These are phyloP conservation scores for Xylariaceae sp. DNA, from an alignment of 2,329 filamentous ascomycete genomes.

Conservation along the genomic window DNA sequence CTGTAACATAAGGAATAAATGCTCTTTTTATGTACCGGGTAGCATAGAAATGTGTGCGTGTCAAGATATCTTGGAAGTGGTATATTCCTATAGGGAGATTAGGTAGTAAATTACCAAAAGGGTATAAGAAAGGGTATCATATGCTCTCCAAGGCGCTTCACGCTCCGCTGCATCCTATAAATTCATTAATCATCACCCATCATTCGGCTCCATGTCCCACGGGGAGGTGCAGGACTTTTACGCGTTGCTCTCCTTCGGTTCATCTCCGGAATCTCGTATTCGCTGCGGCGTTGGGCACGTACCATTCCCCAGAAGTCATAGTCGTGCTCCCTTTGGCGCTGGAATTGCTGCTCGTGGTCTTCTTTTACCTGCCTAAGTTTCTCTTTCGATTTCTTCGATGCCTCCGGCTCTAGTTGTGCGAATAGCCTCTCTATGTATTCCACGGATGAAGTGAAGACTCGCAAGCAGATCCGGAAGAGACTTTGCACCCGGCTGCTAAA, in stretches of 20 bases:
- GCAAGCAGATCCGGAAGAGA: conserved; percentile 37
- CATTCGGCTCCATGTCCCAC: conserved; percentile 30
- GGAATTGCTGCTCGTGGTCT: conserved; percentile 27
- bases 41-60: no score
- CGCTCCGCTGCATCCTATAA: background rate
- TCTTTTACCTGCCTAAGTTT: conserved; percentile 30
- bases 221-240: conserved; percentile 11
- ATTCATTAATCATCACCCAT: conserved; percentile 12
- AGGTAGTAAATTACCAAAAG: no score
- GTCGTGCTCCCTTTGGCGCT: conserved; percentile 39
- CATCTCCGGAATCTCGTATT: conserved; percentile 47
- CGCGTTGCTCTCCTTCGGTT: conserved; percentile 39
- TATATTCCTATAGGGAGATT: no score
- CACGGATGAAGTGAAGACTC: conserved; percentile 5
- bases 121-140: conserved; percentile 9
- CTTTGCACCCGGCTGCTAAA: conserved; percentile 57
- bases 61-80: no score
- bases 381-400: conserved; percentile 34
- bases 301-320: conserved; percentile 50
- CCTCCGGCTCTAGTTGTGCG: conserved; percentile 37
- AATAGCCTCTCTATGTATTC: conserved; percentile 25
- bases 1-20: no score
- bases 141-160: background rate
- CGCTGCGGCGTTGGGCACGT: conserved; percentile 35
- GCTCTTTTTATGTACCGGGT: no score